phyloP scores from a whole-genome alignment of 2,329 filamentous ascomycete species.

The Aspergillus ochraceus region DNA sequence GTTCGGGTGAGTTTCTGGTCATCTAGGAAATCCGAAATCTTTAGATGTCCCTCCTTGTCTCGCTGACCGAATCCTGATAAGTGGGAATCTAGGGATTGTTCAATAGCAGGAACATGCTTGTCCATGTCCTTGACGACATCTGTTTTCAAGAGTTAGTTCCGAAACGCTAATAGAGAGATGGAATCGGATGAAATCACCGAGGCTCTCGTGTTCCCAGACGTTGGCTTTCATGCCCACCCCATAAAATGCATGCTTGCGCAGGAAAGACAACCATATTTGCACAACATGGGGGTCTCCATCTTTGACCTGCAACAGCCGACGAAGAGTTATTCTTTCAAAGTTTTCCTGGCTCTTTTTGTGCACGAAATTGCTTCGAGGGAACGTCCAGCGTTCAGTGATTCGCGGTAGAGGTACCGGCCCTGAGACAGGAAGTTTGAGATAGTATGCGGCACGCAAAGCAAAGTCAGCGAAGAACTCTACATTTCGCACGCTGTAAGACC shows the following conservation, averaged over 20 bases:
- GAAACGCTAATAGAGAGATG: neutral
- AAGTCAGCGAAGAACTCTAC: constrained; percentile 96
- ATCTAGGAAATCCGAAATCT: neutral
- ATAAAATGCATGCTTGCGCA: constrained; percentile 89
- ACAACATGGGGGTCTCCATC: constrained; percentile 88
- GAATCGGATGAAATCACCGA: constrained; percentile 55
- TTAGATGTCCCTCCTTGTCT: neutral
- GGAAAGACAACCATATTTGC: constrained; percentile 86
- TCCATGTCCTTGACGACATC: constrained; percentile 46
- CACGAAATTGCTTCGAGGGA: constrained; percentile 84
- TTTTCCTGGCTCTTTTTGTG: constrained; percentile 98
- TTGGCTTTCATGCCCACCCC: constrained; percentile 99
- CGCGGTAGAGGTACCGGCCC: constrained; percentile 84
- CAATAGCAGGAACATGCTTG: constrained; percentile 34
- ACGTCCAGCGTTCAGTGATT: constrained; percentile 91
- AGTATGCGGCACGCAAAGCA: constrained; percentile 90
- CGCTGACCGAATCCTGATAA: constrained; percentile 42
- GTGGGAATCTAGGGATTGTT: constrained; percentile 41
- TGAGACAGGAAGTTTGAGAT: constrained; percentile 79
- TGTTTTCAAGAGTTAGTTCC: constrained; percentile 21
- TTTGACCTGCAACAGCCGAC: constrained; percentile 85
- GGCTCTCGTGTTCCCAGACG: constrained; percentile 79
- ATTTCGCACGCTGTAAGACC: constrained; percentile 86
- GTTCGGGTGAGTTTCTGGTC: neutral
- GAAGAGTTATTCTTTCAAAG: constrained; percentile 86